These are phyloP conservation scores for Aegilops tauschii DNA, from an alignment of 176 grass and related monocot genomes.

Conservation along the genomic window DNA sequence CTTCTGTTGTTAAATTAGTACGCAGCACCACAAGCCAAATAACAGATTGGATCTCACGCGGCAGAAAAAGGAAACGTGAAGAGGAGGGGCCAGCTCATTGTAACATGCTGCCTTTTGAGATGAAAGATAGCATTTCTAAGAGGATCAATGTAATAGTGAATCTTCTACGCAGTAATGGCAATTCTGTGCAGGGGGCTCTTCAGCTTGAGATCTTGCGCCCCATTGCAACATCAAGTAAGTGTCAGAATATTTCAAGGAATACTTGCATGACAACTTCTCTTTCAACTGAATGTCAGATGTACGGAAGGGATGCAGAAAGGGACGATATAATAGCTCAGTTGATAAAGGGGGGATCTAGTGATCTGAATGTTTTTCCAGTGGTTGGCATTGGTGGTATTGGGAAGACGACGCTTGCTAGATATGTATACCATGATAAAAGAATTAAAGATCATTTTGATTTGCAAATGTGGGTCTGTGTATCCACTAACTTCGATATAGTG, in stretches of 20 bases:
- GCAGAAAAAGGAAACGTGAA: constrained; percentile 15
- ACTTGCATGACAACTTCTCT: constrained; percentile 23
- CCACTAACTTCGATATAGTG: not conserved
- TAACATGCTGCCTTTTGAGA: not conserved
- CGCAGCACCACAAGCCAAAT: not conserved
- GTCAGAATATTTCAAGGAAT: not conserved
- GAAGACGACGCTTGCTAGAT: constrained; percentile 40
- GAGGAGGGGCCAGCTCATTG: not conserved
- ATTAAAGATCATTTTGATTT: constrained; percentile 28
- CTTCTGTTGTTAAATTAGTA: not conserved
- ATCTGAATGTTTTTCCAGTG: constrained; percentile 19
- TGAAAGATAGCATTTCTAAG: not conserved
- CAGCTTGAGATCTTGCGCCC: not conserved
- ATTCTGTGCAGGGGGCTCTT: not conserved
- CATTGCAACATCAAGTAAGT: not conserved
- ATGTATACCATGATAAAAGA: constrained; percentile 26
- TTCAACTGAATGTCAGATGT: constrained; percentile 10
- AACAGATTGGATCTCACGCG: not conserved
- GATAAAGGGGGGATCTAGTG: not conserved
- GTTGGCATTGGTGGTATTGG: constrained; percentile 49
- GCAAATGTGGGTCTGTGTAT: constrained; percentile 45
- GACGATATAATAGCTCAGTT: constrained; percentile 26
- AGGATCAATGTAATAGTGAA: constrained; percentile 29
- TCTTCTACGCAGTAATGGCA: not conserved
- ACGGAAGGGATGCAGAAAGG: constrained; percentile 32